Evolutionary conservation across 2,329 filamentous ascomycete species (phyloP).

Genomic region (Aspergillus aculeatinus): DNA sequence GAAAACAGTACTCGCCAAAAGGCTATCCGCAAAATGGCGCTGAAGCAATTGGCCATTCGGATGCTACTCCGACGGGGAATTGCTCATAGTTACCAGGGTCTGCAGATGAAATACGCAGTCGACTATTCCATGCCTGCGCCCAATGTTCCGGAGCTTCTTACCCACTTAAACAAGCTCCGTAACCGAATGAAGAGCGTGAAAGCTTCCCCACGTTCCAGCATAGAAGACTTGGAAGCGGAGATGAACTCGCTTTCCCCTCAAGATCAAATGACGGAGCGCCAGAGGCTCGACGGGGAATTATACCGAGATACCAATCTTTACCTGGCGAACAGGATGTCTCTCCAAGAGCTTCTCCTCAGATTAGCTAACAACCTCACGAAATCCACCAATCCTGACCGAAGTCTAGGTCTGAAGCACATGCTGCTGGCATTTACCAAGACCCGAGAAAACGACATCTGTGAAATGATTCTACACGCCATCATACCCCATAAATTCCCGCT

Average conservation of each 20-base stretch:
- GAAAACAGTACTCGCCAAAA: conserved; percentile 33
- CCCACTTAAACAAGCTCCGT: conserved; percentile 34
- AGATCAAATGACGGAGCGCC: conserved; percentile 18
- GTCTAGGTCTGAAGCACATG: conserved; percentile 33
- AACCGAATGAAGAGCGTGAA: conserved; percentile 34
- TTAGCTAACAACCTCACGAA: conserved; percentile 37
- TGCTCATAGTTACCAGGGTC: conserved; percentile 39
- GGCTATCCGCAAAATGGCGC: conserved; percentile 40
- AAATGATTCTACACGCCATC: conserved; percentile 39
- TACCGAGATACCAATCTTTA: conserved; percentile 31
- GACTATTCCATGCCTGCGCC: conserved; percentile 31
- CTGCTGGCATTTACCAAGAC: conserved; percentile 40
- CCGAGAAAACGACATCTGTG: conserved; percentile 41
- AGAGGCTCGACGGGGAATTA: conserved; percentile 30
- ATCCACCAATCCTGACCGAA: conserved; percentile 38
- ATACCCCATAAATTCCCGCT: conserved; percentile 40
- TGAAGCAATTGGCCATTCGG: conserved; percentile 41
- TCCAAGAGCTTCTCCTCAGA: conserved; percentile 37
- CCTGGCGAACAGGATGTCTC: conserved; percentile 29
- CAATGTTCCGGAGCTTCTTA: conserved; percentile 33
- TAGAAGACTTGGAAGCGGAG: conserved; percentile 34
- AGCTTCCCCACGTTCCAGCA: conserved; percentile 22
- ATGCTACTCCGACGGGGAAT: conserved; percentile 40
- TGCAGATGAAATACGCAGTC: conserved; percentile 32
- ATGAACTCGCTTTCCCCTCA: conserved; percentile 22